phyloP scores from a whole-genome alignment of 2,329 filamentous ascomycete genomes.

The Emergomyces pasteurianus region DNA sequence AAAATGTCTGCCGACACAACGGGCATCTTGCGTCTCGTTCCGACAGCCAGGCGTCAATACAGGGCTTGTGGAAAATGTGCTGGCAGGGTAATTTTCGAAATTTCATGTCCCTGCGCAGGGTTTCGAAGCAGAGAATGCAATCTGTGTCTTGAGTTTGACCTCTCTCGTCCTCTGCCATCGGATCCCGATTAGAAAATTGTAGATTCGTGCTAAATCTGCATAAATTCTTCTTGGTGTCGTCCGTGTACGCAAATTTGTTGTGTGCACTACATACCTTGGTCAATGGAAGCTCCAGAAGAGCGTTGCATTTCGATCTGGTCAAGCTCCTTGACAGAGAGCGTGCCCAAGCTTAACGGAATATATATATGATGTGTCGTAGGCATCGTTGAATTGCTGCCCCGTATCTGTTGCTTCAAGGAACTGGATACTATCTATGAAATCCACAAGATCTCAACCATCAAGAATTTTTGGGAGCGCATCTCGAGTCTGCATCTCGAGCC shows the following conservation, averaged over 20 bases:
- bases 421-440: neutral
- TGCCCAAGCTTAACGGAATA: neutral
- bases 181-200: neutral
- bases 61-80: slow-evolving; percentile 4
- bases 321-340: neutral
- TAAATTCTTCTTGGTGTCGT: neutral
- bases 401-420: neutral
- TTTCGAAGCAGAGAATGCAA: slow-evolving; percentile 2
- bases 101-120: neutral
- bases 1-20: neutral
- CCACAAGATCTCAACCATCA: neutral
- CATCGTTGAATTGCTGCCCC: neutral
- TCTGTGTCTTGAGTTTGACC: neutral
- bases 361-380: neutral
- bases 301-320: neutral
- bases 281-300: neutral
- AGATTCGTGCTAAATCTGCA: neutral
- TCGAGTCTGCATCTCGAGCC: neutral
- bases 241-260: no score
- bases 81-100: slow-evolving; percentile 2
- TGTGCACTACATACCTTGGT: neutral
- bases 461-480: neutral
- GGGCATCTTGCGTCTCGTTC: slow-evolving; percentile 2
- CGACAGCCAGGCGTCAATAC: neutral
- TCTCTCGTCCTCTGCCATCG: neutral